Base-by-base conservation (phyloP, 306 rosid species). In the Rosa chinensis region DNA sequence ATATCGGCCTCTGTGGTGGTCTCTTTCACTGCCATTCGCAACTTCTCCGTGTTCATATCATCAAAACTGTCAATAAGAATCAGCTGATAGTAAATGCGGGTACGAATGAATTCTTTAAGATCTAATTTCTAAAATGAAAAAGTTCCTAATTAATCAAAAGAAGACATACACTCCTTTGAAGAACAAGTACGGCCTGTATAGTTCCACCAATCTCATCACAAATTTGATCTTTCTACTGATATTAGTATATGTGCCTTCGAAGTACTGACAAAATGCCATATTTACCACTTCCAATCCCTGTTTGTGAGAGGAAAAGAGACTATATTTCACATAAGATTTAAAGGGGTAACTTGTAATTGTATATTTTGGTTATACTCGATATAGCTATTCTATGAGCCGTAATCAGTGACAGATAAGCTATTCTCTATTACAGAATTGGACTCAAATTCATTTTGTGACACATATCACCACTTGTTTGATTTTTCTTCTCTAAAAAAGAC, bases 161-260 rank as follows among this genome's bases (percentile, higher is more conserved):
- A 52, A 59, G 11, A 82, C 98, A 72, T 88, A 94, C 98, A 89
- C 40, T 76, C 92, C 97, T 37, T 55, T 77, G 87, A 94, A 94
- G 90, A 94, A 92, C 85, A 94, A 81, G 77, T 92, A 94, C 21
- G 98, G 97, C 40, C 83, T 84, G 76, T 92, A 94, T 10, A 94
- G 89, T 1, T 94, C 97, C 70, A 84, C 93, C 86, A 94, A 73
- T 23, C 93, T 85, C 93, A 89, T 82, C 72, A 90, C 93, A 63
- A 77, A 79, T 44, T 84, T 86, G 48, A 94, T 83, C 86, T 92
- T 94, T 75, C 90, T 82, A 5, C 73, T 86, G 9, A 90, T 82
- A 43, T 84, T 81, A 9, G 72, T 18, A 76, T 83, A 92, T 1
- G 40, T 89, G 63, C 82, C 86, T 53, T 77, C 79, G 74, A 94